A percentile compares a stretch with the other conserved stretches of the same genome.
These are phyloP conservation scores for Nicotiana sylvestris DNA, from an alignment of 257 asterid species.

Conservation along the genomic window DNA sequence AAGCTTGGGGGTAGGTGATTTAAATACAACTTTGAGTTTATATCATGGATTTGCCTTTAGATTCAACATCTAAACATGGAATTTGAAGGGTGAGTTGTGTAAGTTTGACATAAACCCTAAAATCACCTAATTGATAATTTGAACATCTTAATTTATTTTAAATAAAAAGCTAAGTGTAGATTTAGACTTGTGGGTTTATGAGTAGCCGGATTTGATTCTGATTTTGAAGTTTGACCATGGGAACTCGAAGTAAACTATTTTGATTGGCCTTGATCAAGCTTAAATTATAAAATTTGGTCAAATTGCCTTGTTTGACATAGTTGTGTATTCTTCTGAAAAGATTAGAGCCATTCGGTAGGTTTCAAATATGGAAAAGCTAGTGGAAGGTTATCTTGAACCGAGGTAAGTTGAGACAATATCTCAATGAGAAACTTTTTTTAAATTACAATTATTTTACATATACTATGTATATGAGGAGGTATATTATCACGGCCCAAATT, in stretches of 20 bases:
- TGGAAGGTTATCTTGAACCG: too few species aligned
- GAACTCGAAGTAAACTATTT: not conserved
- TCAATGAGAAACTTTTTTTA: too few species aligned
- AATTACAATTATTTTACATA: too few species aligned
- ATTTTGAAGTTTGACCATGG: not conserved
- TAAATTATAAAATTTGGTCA: not conserved
- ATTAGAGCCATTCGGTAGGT: too few species aligned
- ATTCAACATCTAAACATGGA: not conserved
- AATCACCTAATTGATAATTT: not conserved
- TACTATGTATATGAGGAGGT: too few species aligned
- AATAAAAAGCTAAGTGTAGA: not conserved
- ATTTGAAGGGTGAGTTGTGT: not conserved
- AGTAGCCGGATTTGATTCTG: not conserved
- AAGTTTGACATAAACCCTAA: not conserved
- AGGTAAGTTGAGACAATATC: too few species aligned
- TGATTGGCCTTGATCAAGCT: not conserved
- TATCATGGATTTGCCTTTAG: not conserved
- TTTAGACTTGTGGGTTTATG: not conserved
- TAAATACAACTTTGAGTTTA: not conserved
- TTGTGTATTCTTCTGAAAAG: not conserved
- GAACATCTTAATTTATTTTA: not conserved
- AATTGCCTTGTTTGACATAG: not conserved
- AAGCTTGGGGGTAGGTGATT: not conserved
- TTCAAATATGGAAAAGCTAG: too few species aligned
- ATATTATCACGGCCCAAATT: too few species aligned